Evolutionary conservation across 495 filamentous ascomycete species (phyloP).

Genomic region (Usnea hakonensis): DNA sequence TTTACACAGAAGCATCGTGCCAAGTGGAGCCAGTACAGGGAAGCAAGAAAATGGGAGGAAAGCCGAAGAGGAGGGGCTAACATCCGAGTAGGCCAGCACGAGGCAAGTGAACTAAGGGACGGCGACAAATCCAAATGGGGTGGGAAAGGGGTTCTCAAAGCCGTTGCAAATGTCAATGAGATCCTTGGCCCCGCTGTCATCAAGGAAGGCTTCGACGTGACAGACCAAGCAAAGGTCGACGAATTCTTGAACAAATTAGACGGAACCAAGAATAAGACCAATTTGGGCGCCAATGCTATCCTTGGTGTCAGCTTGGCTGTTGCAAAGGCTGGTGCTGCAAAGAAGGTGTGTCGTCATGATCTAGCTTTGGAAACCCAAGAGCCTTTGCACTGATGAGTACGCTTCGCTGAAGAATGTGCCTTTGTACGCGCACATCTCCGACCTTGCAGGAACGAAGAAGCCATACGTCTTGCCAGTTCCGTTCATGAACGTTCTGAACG

Average conservation of each 20-base stretch:
- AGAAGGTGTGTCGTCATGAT: slow-evolving; percentile 50
- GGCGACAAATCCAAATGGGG: slow-evolving; percentile 95
- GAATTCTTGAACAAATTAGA: slow-evolving; percentile 94
- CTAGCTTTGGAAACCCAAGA: not conserved
- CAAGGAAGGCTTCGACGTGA: slow-evolving; percentile 88
- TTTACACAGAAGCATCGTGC: slow-evolving; percentile 97
- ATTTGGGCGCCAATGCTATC: slow-evolving; percentile 97
- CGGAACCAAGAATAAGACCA: slow-evolving; percentile 93
- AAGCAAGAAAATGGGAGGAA: not conserved
- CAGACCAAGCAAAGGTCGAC: slow-evolving; percentile 91
- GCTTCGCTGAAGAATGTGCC: slow-evolving; percentile 56
- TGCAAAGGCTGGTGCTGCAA: slow-evolving; percentile 95
- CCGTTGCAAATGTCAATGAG: slow-evolving; percentile 93
- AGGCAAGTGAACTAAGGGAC: slow-evolving; percentile 97
- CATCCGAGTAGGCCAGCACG: slow-evolving; percentile 68
- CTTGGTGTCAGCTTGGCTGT: slow-evolving; percentile 92
- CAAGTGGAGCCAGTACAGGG: slow-evolving; percentile 27
- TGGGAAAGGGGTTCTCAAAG: slow-evolving; percentile 82
- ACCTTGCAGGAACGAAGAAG: slow-evolving; percentile 99
- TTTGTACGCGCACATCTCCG: slow-evolving; percentile 96
- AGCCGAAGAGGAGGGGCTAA: not conserved
- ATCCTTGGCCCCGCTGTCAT: slow-evolving; percentile 86
- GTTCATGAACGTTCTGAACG: slow-evolving; percentile 99
- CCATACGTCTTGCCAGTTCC: slow-evolving; percentile 98
- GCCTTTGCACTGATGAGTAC: not conserved